phyloP scores from a whole-genome alignment of 805 yeast genomes.

The Zygosaccharomyces gambellarensis region DNA sequence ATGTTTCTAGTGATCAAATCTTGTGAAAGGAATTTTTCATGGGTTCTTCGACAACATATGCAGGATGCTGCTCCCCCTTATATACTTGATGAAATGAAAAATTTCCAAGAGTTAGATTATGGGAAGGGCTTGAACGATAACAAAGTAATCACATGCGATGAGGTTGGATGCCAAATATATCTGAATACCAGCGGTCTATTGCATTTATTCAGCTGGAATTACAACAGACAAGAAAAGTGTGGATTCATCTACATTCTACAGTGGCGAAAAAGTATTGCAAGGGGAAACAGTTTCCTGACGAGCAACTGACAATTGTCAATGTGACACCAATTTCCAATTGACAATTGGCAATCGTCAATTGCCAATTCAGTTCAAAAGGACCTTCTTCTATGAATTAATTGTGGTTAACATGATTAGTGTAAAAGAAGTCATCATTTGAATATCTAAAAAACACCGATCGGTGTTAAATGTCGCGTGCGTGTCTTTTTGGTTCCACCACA shows the following conservation, averaged over 20 bases:
- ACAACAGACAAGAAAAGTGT: neutral
- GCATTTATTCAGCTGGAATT: neutral
- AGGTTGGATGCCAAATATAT: neutral
- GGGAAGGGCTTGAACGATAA: slow-evolving; percentile 1
- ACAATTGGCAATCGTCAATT: neutral
- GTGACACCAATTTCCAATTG: neutral
- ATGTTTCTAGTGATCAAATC: neutral
- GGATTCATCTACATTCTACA: neutral
- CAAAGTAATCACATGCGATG: slow-evolving; percentile 5
- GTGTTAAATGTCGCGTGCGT: neutral
- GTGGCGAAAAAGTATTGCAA: neutral
- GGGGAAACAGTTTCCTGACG: neutral
- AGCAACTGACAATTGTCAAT: neutral
- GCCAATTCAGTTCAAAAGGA: neutral
- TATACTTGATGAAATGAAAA: slow-evolving; percentile 1
- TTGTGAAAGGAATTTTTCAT: neutral
- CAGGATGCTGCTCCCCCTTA: neutral
- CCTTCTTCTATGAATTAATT: neutral
- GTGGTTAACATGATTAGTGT: neutral
- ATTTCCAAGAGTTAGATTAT: neutral
- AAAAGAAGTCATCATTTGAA: neutral
- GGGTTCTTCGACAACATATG: neutral
- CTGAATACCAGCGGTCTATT: neutral
- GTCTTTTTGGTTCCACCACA: neutral
- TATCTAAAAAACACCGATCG: neutral